Percentiles rank a stretch among this genome's conserved stretches.
Evolutionary conservation across 345 rosid species (phyloP).

Genomic region (Citrus cavaleriei): DNA sequence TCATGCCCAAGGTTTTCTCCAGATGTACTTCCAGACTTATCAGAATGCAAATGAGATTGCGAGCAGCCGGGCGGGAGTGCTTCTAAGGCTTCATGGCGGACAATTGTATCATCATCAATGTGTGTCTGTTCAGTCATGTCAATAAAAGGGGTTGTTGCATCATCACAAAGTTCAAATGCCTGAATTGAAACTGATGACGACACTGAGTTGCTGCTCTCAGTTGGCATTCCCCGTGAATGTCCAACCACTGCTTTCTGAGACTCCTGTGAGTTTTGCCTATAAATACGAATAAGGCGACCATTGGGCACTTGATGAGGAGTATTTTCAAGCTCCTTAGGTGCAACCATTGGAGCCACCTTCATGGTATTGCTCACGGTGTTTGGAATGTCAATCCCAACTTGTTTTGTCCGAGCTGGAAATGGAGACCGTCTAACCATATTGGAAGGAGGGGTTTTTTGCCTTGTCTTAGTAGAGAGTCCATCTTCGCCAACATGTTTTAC

Average conservation of each 20-base stretch:
- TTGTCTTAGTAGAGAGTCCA: conserved; percentile 45
- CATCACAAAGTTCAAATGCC: conserved; percentile 76
- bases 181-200: conserved; percentile 77
- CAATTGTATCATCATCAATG: conserved; percentile 32
- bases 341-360: conserved; percentile 35
- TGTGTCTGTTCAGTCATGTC: conserved; percentile 45
- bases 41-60: conserved; percentile 24
- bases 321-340: conserved; percentile 35
- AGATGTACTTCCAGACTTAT: conserved; percentile 27
- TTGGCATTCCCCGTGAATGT: conserved; percentile 50
- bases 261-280: conserved; percentile 31
- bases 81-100: conserved; percentile 31
- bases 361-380: conserved; percentile 24
- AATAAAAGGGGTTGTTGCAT: conserved; percentile 61
- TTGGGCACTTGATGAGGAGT: conserved; percentile 28
- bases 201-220: conserved; percentile 73
- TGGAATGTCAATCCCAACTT: conserved; percentile 45
- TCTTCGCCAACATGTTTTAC: conserved; percentile 51
- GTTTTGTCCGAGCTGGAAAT: conserved; percentile 47
- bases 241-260: conserved; percentile 38
- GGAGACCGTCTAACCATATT: conserved; percentile 51
- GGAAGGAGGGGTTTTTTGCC: conserved; percentile 82
- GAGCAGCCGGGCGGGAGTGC: conserved; percentile 31
- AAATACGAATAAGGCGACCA: conserved; percentile 19
- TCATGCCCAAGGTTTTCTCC: conserved; percentile 27